These are phyloP conservation scores for Termitomyces sp. DNA, from an alignment of 768 basidiomycete genomes.

Conservation along the genomic window DNA sequence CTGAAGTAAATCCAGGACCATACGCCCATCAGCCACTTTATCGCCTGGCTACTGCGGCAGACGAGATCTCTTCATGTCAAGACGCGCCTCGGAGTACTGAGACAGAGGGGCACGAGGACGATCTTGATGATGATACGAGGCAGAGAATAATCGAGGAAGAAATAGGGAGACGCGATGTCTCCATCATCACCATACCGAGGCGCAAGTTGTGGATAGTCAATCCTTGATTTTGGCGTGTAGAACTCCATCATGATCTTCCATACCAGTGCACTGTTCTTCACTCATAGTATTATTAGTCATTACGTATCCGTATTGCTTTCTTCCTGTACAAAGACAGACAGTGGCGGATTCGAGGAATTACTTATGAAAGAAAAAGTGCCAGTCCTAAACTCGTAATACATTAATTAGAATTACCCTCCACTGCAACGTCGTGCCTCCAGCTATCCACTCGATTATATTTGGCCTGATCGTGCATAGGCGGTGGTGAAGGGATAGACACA, in stretches of 20 bases:
- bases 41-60: slow-evolving; percentile 37
- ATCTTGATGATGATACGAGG: slow-evolving; percentile 68
- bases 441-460: slow-evolving; percentile 73
- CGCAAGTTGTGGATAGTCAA: slow-evolving; percentile 74
- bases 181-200: slow-evolving; percentile 74
- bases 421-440: slow-evolving; percentile 76
- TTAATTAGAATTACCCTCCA: slow-evolving; percentile 45
- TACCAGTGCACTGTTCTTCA: background rate
- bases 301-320: slow-evolving; percentile 4
- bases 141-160: slow-evolving; percentile 78
- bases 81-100: slow-evolving; percentile 45
- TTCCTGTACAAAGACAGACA: slow-evolving; percentile 6
- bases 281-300: slow-evolving; percentile 12
- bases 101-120: slow-evolving; percentile 60
- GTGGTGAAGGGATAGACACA: slow-evolving; percentile 51
- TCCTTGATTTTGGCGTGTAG: slow-evolving; percentile 27
- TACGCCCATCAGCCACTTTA: slow-evolving; percentile 66
- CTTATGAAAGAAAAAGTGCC: too few relatives aligned
- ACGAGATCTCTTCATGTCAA: slow-evolving; percentile 30
- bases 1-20: slow-evolving; percentile 51
- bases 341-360: background rate
- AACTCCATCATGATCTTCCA: background rate
- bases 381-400: background rate
- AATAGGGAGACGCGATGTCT: slow-evolving; percentile 76
- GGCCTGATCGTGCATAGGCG: slow-evolving; percentile 55